Conservation (phyloP, 805 yeast species). For the Isabelozyma pseudorhagii region DNA sequence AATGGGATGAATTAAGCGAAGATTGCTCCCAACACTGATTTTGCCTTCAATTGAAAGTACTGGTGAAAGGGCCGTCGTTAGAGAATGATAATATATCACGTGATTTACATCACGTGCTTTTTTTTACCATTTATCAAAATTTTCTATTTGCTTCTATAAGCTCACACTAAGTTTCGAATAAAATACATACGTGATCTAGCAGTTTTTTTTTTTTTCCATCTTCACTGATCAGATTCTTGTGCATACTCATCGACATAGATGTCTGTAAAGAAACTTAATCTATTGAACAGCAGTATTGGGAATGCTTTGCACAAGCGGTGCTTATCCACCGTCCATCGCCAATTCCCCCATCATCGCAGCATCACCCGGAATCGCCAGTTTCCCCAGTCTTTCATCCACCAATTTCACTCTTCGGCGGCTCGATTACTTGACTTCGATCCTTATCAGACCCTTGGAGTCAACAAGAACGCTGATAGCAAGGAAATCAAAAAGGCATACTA, state of each 20-base stretch:
- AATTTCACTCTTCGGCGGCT: slow-evolving; percentile 44
- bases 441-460: slow-evolving; percentile 78
- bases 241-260: background rate
- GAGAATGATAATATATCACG: background rate
- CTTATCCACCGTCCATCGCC: background rate
- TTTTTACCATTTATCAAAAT: background rate
- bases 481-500: slow-evolving; percentile 95
- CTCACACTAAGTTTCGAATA: background rate
- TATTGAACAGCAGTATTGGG: background rate
- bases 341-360: background rate
- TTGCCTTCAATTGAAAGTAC: too few relatives aligned
- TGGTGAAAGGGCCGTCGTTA: too few relatives aligned
- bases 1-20: too few relatives aligned
- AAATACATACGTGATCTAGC: too few relatives aligned
- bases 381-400: slow-evolving; percentile 1
- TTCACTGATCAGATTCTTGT: background rate
- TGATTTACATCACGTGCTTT: background rate
- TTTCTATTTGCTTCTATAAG: background rate
- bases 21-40: too few relatives aligned
- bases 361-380: background rate
- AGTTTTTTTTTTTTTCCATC: background rate
- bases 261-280: background rate
- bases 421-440: slow-evolving; percentile 61
- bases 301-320: background rate
- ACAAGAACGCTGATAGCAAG: slow-evolving; percentile 63